Evolutionary conservation across 1,139 yeast species (phyloP).

Genomic region (Wickerhamomyces sp.): DNA sequence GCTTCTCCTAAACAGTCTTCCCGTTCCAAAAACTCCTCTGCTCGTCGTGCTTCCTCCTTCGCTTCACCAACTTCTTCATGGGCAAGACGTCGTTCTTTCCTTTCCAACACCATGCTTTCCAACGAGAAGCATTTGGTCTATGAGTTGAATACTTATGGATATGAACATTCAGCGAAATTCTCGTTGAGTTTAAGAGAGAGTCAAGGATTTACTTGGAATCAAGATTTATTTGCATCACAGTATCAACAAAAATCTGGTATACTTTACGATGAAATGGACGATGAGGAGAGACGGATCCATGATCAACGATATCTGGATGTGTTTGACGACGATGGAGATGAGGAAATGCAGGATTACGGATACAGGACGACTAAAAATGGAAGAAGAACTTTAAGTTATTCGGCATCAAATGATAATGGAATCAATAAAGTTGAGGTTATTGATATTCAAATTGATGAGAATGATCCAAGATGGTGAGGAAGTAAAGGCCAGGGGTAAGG

Average conservation of each 20-base stretch:
- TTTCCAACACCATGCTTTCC: constrained; percentile 57
- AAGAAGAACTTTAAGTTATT: constrained; percentile 12
- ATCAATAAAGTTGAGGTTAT: constrained; percentile 44
- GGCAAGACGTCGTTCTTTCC: constrained; percentile 54
- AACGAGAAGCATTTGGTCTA: constrained; percentile 57
- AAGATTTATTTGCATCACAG: constrained; percentile 64
- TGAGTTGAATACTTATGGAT: constrained; percentile 32
- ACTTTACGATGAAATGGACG: constrained; percentile 30
- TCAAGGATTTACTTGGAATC: constrained; percentile 74
- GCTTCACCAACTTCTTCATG: constrained; percentile 47
- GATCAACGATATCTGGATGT: constrained; percentile 16
- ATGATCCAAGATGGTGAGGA: constrained; percentile 6
- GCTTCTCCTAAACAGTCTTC: background rate
- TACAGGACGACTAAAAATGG: constrained; percentile 2
- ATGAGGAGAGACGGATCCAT: constrained; percentile 13
- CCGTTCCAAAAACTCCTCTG: background rate
- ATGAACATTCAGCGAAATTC: constrained; percentile 20
- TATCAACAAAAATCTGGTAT: constrained; percentile 53
- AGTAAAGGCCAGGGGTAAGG: too few relatives aligned
- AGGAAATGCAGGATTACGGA: background rate
- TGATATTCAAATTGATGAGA: constrained; percentile 45
- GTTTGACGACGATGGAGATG: constrained; percentile 15
- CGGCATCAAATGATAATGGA: constrained; percentile 13
- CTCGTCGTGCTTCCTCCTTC: constrained; percentile 38
- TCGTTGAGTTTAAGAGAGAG: constrained; percentile 46